phyloP scores from a whole-genome alignment of 73 alveolate species.

The Uronychia setigera region DNA sequence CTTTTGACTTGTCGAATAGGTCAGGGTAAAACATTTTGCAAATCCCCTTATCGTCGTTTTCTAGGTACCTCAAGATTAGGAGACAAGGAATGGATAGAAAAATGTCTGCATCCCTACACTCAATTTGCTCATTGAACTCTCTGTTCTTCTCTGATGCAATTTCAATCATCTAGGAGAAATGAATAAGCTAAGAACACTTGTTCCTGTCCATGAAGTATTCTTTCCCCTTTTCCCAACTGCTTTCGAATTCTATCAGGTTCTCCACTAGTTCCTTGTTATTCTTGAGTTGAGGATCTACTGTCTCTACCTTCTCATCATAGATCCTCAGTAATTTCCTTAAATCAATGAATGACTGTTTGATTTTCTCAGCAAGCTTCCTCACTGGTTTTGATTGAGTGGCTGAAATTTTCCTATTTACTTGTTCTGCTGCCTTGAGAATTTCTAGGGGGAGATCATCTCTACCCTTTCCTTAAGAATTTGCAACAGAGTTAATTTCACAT shows the following conservation, averaged over 20 bases:
- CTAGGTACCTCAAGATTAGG: constrained; percentile 50
- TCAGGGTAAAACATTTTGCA: constrained; percentile 57
- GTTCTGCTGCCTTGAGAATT: constrained; percentile 90
- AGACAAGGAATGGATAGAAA: constrained; percentile 69
- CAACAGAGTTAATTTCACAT: constrained; percentile 91
- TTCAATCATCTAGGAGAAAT: constrained; percentile 62
- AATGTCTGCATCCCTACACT: constrained; percentile 66
- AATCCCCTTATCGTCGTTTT: constrained; percentile 62
- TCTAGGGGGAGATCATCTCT: constrained; percentile 91
- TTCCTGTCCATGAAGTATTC: constrained; percentile 62
- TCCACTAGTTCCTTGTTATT: constrained; percentile 94
- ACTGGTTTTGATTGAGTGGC: constrained; percentile 83
- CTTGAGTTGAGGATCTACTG: constrained; percentile 94
- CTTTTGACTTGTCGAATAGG: constrained; percentile 36
- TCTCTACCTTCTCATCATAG: constrained; percentile 92
- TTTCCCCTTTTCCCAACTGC: constrained; percentile 91
- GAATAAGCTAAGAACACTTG: constrained; percentile 41
- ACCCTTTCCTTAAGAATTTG: constrained; percentile 97
- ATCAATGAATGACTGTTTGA: constrained; percentile 41
- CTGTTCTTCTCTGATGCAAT: constrained; percentile 71
- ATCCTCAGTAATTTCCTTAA: constrained; percentile 76
- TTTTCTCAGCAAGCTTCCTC: constrained; percentile 87
- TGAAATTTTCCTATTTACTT: constrained; percentile 74
- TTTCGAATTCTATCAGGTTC: constrained; percentile 83
- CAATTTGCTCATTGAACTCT: constrained; percentile 67